Evolutionary conservation across 306 rosid species (phyloP), one percentile per base, ranked within the genome.

Genomic region (Inga leiocalycina): DNA sequence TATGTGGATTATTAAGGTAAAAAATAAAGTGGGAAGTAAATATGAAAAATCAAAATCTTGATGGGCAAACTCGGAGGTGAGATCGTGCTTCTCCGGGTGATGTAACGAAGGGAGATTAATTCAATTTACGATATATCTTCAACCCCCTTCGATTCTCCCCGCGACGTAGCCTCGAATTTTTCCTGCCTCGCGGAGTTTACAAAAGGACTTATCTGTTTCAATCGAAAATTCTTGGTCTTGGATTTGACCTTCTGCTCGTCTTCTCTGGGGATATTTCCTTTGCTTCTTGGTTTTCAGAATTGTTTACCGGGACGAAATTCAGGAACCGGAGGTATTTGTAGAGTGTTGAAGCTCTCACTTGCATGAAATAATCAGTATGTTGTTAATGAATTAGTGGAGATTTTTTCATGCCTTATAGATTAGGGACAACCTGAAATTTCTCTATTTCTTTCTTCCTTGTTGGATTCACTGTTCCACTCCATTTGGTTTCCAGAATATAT

Each of bases 321-420:
- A 52, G 45, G 62, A 74, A 61, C 69, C 82, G 41, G 84, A 79
- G 90, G 90, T 88, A 88, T 82, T 76, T 34, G 11, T 24, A 71
- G 84, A 87, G 85, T 84, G 57, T 84, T 35, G 49, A 19, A 17
- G 5, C 30, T 74, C 52, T 17, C 44, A 19, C 17, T 56, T 22
- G 22, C 43, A 12, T 56, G n/a, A 39, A 59, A 59, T 57, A 11
- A 1, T 76, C 48, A 6, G 11, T 12, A 10, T 6, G 7, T 22
- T 35, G 8, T 75, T n/a, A 6, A n/a, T 57, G 51, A 39, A 12
- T 14, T 57, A 12, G 37, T 22, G 41, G 54, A 35, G 17, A 39
- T 51, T 71, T 44, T 77, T 32, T 35, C 16, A 8, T 24, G 22
- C 70, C 71, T 41, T 14, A 3, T 7, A 11, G 8, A 22, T 76